Conservation (phyloP, 2,329 filamentous ascomycete genomes). For the Colletotrichum nymphaeae region DNA sequence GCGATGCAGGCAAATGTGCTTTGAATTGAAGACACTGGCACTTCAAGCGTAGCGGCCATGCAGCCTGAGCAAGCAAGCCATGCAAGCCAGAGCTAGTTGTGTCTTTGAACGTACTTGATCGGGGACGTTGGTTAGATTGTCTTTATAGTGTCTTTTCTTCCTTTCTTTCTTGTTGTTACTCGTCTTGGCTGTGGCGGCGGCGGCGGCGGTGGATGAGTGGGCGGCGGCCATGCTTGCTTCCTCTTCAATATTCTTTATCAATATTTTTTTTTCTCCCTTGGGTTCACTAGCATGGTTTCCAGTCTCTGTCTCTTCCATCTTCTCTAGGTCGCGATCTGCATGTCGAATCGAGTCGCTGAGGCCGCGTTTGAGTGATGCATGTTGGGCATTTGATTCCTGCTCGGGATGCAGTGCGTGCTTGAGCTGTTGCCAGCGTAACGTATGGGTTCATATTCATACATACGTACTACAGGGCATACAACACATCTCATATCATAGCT, state of each 20-base stretch:
- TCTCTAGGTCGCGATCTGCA: conserved; percentile 10
- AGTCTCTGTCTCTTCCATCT: neutral
- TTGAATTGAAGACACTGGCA: conserved; percentile 18
- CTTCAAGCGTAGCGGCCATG: neutral
- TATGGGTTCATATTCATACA: neutral
- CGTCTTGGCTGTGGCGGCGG: neutral
- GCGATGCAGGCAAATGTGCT: neutral
- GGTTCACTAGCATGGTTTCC: neutral
- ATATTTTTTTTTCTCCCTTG: conserved; percentile 10
- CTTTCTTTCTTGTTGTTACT: neutral
- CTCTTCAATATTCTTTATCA: neutral
- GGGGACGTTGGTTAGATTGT: conserved; percentile 11
- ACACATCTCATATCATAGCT: neutral
- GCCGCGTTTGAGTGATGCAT: neutral
- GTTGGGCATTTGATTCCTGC: neutral
- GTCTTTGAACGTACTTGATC: neutral
- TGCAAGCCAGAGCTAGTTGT: neutral
- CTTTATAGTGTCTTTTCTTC: neutral
- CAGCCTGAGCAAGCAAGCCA: neutral
- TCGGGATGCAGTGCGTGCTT: neutral
- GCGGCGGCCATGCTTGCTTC: neutral
- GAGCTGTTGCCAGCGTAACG: conserved; percentile 14
- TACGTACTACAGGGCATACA: neutral
- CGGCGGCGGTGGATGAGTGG: neutral
- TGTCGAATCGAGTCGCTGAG: neutral